Base-by-base conservation (phyloP, 495 filamentous ascomycete species). In the Penicillium arizonense region DNA sequence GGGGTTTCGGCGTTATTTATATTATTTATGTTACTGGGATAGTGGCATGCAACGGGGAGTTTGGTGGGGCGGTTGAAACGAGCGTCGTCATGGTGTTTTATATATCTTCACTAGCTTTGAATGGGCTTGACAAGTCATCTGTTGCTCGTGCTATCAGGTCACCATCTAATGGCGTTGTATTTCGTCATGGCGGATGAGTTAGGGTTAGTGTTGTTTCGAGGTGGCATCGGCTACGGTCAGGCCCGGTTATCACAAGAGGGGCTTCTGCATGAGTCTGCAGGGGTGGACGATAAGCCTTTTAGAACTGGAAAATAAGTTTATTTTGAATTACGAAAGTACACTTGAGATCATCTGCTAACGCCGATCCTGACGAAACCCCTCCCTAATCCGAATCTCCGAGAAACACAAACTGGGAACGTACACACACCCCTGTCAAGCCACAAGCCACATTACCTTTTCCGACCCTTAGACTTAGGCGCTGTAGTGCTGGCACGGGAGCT, bases 401-500 rank as follows among this genome's bases (percentile, higher is more conserved):
- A 40, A 50, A 47, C 47, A 53, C 32, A 50, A 42, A 45, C 20
- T 21, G 30, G 21, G 16, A 52, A 50, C 55, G 59, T 56, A 56
- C 41, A 62, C 44, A 44, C 32, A 38, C 38, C 12, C 20, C 46
- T 23, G 42, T 44, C 35, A 35, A 50, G 30, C 42, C 38, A 35
- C 20, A 40, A n/a, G 28, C 28, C 28, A 30, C 28, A 50, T 75
- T 56, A 78, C 56, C 64, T 74, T 71, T 84, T 85, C 16, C 67
- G 65, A 35, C 63, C 68, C 63, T 80, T 82, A 0, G 67, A 57
- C 55, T 81, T 81, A 14, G 73, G 58, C 16, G 70, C 72, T 10
- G 74, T 68, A 6, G 76, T 77, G 62, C 83, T 86, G 35, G 82
- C 83, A 28, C 83, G 71, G 5, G 83, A 86, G 5, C 76, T 81